Evolutionary conservation across 1,139 yeast genomes (phyloP), one percentile per base, ranked within the genome.

Genomic region (Yamadazyma triangularis): DNA sequence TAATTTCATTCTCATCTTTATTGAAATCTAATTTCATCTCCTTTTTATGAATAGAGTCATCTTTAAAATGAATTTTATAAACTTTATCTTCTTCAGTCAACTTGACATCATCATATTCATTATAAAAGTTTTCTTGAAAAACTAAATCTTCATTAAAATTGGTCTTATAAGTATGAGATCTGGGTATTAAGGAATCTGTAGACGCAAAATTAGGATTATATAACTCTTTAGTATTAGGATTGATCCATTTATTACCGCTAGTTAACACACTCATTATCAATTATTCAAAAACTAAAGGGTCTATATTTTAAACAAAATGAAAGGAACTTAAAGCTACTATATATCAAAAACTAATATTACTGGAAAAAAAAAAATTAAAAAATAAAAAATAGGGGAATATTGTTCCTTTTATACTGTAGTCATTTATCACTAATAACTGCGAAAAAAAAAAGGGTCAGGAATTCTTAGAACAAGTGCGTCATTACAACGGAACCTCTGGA

Each of bases 11-110:
- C 24, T 49, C 51, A 20, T 48, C 41, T 34, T 50, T 50, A 25
- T 44, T 41, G 37, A 43, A 52, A 29, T 55, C 56, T 30, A 56
- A 42, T 25, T 47, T 48, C 26, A 56, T 46, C 28, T 52, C 54
- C 22, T 52, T 51, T 20, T 45, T 38, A 10, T 44, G 40, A 24
- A 54, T 42, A 23, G 48, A 40, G n/a, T 40, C 38, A 29, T 51
- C 50, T 20, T 41, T 45, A 32, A 47, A 44, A 18, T 40, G 42
- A 18, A 56, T 53, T 15, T 51, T 39, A 23, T 51, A 50, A 26
- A 49, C 45, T 22, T 51, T 54, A 25, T 50, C 34, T 18, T 51
- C 50, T 31, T 55, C 60, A 3, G 45, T 48, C 16, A 51, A 39
- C 8, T 48, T 44, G 10, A 58, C 48, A 35, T 49, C 46, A 28